Evolutionary conservation across 1,284 basidiomycete species (phyloP), one percentile per base, ranked within the genome.

Genomic region (Trametes versicolor): DNA sequence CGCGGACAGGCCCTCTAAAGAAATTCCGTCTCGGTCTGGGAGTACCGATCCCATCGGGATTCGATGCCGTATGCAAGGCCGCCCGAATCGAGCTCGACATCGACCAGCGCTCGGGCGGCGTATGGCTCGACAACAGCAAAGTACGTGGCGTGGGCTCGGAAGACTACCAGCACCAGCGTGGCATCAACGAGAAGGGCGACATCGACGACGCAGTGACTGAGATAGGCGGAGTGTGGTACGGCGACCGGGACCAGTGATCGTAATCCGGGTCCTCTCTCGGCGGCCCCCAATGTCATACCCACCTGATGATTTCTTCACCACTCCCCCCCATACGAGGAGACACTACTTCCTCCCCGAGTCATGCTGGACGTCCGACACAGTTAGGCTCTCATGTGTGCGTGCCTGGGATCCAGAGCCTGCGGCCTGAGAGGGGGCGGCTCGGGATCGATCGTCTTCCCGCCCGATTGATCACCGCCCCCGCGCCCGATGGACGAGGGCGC

Each of bases 21-120:
- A 82, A 79, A 7, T 79, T 87, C 69, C 80, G 78, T 27, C 77
- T 90, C 7, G 80, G 81, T 13, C 73, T 90, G 23, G 76, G 78
- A 36, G 84, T 86, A 3, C 88, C 88, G 17, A 73, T 89, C 51
- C 86, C 87, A 0, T 49, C 62, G 7, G 82, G 85, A 62, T 90
- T 89, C 66, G 57, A 82, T 17, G 73, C 75, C 21, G 69, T 86
- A 2, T 89, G 87, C 73, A 65, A 67, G 4, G 77, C 83, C 50
- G 72, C 80, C 8, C 75, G 73, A 1, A 82, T 90, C 12, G 70
- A 75, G 2, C 56, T 86, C 12, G 73, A 78, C 37, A 62, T 73
- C 8, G 68, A 75, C 51, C 78, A 81, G 45, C 69, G 76, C 2
- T 53, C 75, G 12, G 86, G 86, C 10, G 85, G 85, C 2, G 62